Conservation (phyloP, 179 eudicot species). For the Pouteria campechiana region DNA sequence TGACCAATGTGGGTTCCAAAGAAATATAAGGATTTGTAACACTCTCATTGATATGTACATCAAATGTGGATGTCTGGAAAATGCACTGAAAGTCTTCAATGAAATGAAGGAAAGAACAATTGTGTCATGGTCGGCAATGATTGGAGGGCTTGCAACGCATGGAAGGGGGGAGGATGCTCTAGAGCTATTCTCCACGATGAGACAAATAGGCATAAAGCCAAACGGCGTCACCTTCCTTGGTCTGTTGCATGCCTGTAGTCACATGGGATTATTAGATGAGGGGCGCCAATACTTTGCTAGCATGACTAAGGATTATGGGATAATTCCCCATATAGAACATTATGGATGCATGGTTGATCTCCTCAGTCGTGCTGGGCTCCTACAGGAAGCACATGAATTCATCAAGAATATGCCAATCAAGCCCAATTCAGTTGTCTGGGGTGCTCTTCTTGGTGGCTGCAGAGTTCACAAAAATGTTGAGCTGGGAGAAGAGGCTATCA, state of each 20-base stretch:
- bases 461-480: conserved; percentile 64
- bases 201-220: conserved; percentile 57
- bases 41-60: conserved; percentile 69
- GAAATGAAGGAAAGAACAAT: conserved; percentile 48
- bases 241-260: conserved; percentile 78
- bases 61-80: conserved; percentile 68
- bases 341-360: conserved; percentile 78
- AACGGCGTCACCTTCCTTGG: conserved; percentile 71
- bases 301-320: conserved; percentile 55
- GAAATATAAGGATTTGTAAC: conserved; percentile 36
- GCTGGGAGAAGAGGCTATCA: conserved; percentile 49
- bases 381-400: conserved; percentile 52
- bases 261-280: conserved; percentile 68
- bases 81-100: conserved; percentile 50
- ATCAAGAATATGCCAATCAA: conserved; percentile 41
- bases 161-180: conserved; percentile 56
- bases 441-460: conserved; percentile 79
- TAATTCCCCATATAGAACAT: conserved; percentile 63
- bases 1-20: conserved; percentile 26
- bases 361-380: conserved; percentile 76
- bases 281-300: conserved; percentile 61
- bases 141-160: conserved; percentile 66
- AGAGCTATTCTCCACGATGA: conserved; percentile 45
- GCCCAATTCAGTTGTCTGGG: conserved; percentile 72
- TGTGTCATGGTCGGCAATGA: conserved; percentile 74